Base-by-base conservation (phyloP, 1,139 yeast species). In the Lodderomyces metapsilosis region DNA sequence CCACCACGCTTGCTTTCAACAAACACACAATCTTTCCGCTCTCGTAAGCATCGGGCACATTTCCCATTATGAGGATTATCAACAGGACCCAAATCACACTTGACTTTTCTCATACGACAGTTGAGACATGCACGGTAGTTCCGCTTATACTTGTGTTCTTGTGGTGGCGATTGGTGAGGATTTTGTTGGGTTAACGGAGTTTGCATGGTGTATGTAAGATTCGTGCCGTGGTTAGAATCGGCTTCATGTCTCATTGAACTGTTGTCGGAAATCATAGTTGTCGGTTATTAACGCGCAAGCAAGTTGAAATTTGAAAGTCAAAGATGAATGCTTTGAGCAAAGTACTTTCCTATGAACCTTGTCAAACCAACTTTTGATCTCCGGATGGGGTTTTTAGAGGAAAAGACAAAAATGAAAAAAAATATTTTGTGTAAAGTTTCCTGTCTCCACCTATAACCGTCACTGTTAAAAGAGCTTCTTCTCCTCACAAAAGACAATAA, bases 71-170 rank as follows among this genome's bases (percentile, higher is more conserved):
- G 71, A 0, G 96, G 96, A 43, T 73, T 74, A 44, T 82, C 84
- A 10, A 82, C 79, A 3, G 83, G 80, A 2, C 95, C 96, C 49
- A 88, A 63, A 54, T 88, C 95, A 64, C 97, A 89, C 55, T 83
- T 82, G 37, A 87, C 88, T 56, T 89, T 89, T 30, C 95, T 76
- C 8, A 82, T 77, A 11, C 96, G 74, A 59, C 97, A 89, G 61
- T 82, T 86, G 40, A 85, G 64, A 55, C 97, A 89, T 0, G 97
- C 97, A 46, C 80, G 75, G 60, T 86, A 89, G 50, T 84, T 82
- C 46, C 97, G 63, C 50, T 71, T 72, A 56, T 71, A 79, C 46
- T 62, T 66, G 16, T 50, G 33, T 15, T 28, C 32, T 9, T 13
- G 32, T 9, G 18, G 18, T 15, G 32, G 18, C 9, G 18, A 10